These are phyloP conservation scores for Teunomyces lycoperdinae DNA, from an alignment of 805 yeast genomes.

Conservation along the genomic window DNA sequence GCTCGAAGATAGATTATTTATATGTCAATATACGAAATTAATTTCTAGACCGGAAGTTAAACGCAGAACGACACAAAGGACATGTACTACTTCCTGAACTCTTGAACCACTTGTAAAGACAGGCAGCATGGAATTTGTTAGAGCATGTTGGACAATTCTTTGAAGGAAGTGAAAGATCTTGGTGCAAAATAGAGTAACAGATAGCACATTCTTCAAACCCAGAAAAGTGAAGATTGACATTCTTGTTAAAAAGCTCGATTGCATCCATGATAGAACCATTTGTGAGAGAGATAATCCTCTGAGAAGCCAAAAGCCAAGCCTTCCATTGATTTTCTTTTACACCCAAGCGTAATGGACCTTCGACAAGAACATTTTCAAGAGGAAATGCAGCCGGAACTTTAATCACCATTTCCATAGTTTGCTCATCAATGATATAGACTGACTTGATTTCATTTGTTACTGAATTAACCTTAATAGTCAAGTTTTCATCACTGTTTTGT, in stretches of 20 bases:
- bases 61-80: slow-evolving; percentile 83
- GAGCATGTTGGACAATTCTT: slow-evolving; percentile 87
- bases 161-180: slow-evolving; percentile 86
- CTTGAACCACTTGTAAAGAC: slow-evolving; percentile 96
- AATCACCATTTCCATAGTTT: slow-evolving; percentile 75
- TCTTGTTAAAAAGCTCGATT: slow-evolving; percentile 63
- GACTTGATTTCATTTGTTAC: slow-evolving; percentile 68
- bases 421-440: slow-evolving; percentile 79
- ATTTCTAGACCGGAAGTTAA: slow-evolving; percentile 40
- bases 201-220: slow-evolving; percentile 97
- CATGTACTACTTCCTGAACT: slow-evolving; percentile 91
- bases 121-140: slow-evolving; percentile 93
- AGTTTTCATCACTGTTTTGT: slow-evolving; percentile 37
- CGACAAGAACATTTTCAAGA: slow-evolving; percentile 66
- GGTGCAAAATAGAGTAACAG: slow-evolving; percentile 89
- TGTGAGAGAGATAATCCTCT: slow-evolving; percentile 71
- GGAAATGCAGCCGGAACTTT: slow-evolving; percentile 77
- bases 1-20: neutral
- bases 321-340: slow-evolving; percentile 92
- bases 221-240: slow-evolving; percentile 80
- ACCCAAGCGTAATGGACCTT: slow-evolving; percentile 78
- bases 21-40: neutral
- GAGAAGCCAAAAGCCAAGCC: slow-evolving; percentile 92
- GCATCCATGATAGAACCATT: slow-evolving; percentile 71
- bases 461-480: slow-evolving; percentile 60